Percentiles rank a stretch among this genome's conserved stretches.
phyloP scores from a whole-genome alignment of 1,284 basidiomycete genomes.

The Microstroma glucosiphilum region DNA sequence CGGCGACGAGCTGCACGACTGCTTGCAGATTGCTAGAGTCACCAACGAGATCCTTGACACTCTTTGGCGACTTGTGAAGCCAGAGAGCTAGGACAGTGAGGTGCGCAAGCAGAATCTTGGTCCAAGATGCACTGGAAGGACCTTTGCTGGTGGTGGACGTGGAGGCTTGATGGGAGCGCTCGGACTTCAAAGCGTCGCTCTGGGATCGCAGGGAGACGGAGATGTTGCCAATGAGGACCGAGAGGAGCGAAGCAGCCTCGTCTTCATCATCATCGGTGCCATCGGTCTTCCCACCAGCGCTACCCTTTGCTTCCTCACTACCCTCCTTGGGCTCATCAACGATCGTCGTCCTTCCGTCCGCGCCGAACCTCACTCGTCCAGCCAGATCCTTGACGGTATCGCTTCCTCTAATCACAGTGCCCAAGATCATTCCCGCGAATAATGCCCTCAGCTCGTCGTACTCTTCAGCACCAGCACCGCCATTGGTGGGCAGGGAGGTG shows the following conservation, averaged over 20 bases:
- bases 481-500: constrained; percentile 31
- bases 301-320: constrained; percentile 27
- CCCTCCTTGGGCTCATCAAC: constrained; percentile 12
- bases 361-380: constrained; percentile 53
- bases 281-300: constrained; percentile 20
- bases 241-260: constrained; percentile 54
- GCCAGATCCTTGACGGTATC: constrained; percentile 58
- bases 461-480: constrained; percentile 17
- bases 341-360: constrained; percentile 28
- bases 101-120: constrained; percentile 78
- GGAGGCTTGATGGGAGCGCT: constrained; percentile 26
- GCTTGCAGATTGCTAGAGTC: constrained; percentile 74
- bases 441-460: constrained; percentile 56
- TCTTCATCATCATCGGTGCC: constrained; percentile 55
- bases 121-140: constrained; percentile 58
- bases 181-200: constrained; percentile 45
- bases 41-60: constrained; percentile 81
- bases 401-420: constrained; percentile 56
- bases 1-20: constrained; percentile 81
- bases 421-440: constrained; percentile 47
- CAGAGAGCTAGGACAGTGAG: constrained; percentile 76
- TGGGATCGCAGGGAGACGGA: constrained; percentile 60
- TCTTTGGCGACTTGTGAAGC: constrained; percentile 91
- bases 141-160: constrained; percentile 20
- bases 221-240: constrained; percentile 59